Evolutionary conservation across 2,329 filamentous ascomycete genomes (phyloP).

Genomic region (Kalaharituber pfeilii): DNA sequence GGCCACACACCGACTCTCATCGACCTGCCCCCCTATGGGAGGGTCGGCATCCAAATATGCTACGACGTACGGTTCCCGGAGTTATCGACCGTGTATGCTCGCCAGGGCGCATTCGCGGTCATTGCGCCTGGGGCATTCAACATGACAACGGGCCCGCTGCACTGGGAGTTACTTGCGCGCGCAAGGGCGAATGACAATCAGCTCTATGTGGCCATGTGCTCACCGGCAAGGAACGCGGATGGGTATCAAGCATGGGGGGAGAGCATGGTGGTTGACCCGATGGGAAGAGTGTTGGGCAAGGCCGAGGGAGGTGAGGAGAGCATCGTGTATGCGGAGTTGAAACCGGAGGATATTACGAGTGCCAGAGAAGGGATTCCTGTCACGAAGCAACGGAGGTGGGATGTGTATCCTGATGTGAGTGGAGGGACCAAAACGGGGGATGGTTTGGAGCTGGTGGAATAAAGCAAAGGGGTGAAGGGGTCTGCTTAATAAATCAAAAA

Average conservation of each 20-base stretch:
- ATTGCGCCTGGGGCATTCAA: slow-evolving; percentile 97
- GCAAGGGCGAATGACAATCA: slow-evolving; percentile 87
- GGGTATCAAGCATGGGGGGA: slow-evolving; percentile 86
- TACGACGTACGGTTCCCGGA: slow-evolving; percentile 97
- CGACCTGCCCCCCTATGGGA: slow-evolving; percentile 75
- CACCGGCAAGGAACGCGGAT: slow-evolving; percentile 54
- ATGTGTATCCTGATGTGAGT: slow-evolving; percentile 86
- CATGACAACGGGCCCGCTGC: slow-evolving; percentile 72
- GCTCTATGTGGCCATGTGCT: slow-evolving; percentile 82
- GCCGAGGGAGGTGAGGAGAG: slow-evolving; percentile 55
- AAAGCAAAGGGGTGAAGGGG: too few relatives aligned
- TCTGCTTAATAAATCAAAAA: too few relatives aligned
- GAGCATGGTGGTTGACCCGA: slow-evolving; percentile 71
- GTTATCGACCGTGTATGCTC: slow-evolving; percentile 70
- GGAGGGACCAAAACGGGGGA: neutral
- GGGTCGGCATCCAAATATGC: slow-evolving; percentile 78
- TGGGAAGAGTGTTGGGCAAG: slow-evolving; percentile 64
- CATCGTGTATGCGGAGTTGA: slow-evolving; percentile 56
- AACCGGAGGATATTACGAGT: slow-evolving; percentile 50
- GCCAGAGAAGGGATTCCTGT: slow-evolving; percentile 71
- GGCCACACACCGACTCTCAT: slow-evolving; percentile 75
- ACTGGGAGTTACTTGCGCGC: slow-evolving; percentile 72
- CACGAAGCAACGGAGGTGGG: slow-evolving; percentile 69
- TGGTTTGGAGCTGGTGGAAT: neutral
- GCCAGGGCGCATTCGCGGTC: slow-evolving; percentile 70